These are phyloP conservation scores for Neckera pumila DNA, from an alignment of 225 moss, liverwort and hornwort genomes.

Conservation along the genomic window DNA sequence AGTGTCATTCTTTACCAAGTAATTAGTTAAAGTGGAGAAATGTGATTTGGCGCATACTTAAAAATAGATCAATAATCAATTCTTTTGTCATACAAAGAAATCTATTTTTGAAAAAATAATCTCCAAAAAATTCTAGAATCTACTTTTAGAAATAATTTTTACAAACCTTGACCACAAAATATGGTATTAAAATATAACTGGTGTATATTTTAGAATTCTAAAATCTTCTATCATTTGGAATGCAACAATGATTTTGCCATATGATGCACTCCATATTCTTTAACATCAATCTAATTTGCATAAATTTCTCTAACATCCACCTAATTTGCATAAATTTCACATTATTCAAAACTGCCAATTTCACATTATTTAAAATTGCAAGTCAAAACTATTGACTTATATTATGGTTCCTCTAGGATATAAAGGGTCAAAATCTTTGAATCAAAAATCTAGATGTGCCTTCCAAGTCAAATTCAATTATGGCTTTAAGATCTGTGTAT, in stretches of 20 bases:
- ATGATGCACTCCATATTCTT: neutral
- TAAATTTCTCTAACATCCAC: neutral
- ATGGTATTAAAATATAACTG: neutral
- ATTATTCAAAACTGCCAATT: neutral
- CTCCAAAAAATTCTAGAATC: neutral
- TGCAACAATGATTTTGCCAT: neutral
- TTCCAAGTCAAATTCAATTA: neutral
- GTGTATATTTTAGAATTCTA: neutral
- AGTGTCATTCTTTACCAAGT: neutral
- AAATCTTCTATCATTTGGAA: neutral
- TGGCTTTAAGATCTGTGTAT: no score
- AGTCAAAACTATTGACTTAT: neutral
- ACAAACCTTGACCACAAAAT: fast-evolving
- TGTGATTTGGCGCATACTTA: neutral
- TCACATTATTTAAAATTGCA: neutral
- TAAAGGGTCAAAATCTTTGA: neutral
- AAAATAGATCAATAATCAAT: no score
- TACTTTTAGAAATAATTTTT: fast-evolving
- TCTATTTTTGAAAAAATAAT: neutral
- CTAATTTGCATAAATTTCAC: neutral
- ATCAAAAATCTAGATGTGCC: fast-evolving
- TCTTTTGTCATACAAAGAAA: neutral
- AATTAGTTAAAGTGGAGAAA: neutral
- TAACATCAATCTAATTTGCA: neutral
- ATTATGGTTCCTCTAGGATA: fast-evolving